phyloP scores from a whole-genome alignment of 139 green algal species.

The Chlorella sp. region DNA sequence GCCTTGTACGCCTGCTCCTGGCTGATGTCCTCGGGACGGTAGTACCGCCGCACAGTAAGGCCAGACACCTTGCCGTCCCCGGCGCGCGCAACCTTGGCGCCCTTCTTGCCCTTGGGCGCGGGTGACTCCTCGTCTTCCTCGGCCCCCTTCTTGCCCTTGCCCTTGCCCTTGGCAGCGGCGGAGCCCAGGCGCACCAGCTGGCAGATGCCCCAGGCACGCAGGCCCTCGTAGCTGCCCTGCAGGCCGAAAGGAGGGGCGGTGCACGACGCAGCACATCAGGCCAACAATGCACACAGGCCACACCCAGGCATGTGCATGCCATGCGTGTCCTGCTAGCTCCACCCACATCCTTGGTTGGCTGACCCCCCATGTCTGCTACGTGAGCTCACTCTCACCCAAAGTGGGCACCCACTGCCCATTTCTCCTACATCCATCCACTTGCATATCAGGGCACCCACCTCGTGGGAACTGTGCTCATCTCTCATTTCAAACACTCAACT shows the following conservation, averaged over 20 bases:
- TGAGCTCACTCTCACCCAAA: no score
- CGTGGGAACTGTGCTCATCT: no score
- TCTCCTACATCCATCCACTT: no score
- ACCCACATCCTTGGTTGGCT: no score
- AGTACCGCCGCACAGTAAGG: conserved; percentile 83
- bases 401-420: no score
- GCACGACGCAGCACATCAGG: neutral
- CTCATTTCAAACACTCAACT: no score
- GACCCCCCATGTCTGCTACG: no score
- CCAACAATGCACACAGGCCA: neutral
- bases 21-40: conserved; percentile 90
- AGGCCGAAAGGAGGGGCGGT: neutral
- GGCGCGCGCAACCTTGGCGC: neutral
- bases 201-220: conserved; percentile 79
- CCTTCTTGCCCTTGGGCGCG: conserved; percentile 40
- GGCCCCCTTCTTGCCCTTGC: conserved; percentile 33
- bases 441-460: no score
- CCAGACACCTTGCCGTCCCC: neutral
- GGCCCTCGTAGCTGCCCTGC: conserved; percentile 66
- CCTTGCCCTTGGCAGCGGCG: conserved; percentile 16
- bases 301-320: no score
- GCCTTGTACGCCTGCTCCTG: conserved; percentile 76
- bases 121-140: neutral
- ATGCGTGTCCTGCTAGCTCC: no score
- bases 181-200: conserved; percentile 68